Base-by-base conservation (phyloP, 208 protist genomes). In the Wallacemonas sp. region DNA sequence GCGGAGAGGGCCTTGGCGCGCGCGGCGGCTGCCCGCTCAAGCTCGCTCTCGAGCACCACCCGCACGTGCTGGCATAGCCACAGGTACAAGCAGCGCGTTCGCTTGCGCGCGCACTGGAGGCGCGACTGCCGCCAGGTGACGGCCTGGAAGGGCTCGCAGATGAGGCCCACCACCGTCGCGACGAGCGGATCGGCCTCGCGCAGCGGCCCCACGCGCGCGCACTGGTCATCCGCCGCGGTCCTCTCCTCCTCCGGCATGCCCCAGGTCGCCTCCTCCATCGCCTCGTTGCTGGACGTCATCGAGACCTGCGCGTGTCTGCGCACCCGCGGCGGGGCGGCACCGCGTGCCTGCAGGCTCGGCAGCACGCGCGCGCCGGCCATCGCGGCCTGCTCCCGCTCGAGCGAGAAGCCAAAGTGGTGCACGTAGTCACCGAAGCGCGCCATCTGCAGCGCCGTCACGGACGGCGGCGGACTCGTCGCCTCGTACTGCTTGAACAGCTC, bases 391-490 rank as follows among this genome's bases (percentile, higher is more conserved):
- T 93, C 84, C 0, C 61, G 67, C 73, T 95, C 84, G 1, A 89
- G 57, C 33, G 79, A 83, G 55, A 95, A 95, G 44, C 90, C 90
- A 57, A 93, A 95, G 68, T 95, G 90, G 23, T 87, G 84, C 18
- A 92, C 45, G 65, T 95, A 95, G 67, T 95, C 90, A 1, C 77
- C 81, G 64, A 89, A 89, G 52, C 87, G 78, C 2, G 65, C 76
- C 26, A 91, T 67, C 18, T 87, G 85, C 23, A 93, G 57, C 10
- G 12, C 36, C 25, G 39, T 23, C 28, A 33, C 69, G 63, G 73
- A 65, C 62, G 22, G 71, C 52, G 52, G 62, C 59, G 7, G 70
- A 48, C 22, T 39, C 5, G 61, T 72, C 32, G 57, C 49, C 25
- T 18, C 26, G 41, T 76, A 76, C 23, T 39, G 52, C 14, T 86